Evolutionary conservation across 1,284 basidiomycete species (phyloP).

Genomic region (Dichomitus squalens): DNA sequence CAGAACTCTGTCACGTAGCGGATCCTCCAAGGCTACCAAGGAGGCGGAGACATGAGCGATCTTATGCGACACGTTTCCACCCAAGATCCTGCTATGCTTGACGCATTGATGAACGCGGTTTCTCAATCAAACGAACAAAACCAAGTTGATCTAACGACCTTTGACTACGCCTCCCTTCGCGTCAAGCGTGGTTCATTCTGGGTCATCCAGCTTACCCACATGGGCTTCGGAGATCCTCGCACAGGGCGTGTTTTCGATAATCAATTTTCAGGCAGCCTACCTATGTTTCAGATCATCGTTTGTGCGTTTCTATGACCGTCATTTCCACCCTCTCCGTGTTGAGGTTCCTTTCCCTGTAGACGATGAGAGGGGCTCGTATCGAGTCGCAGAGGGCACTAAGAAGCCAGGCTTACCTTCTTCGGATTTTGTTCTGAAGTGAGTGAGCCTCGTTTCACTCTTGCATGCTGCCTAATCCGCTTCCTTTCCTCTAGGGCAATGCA

Average conservation of each 20-base stretch:
- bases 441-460: not conserved
- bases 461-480: not conserved
- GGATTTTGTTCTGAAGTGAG: constrained; percentile 32
- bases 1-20: not conserved
- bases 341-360: constrained; percentile 17
- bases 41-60: constrained; percentile 3
- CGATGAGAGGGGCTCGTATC: constrained; percentile 26
- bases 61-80: constrained; percentile 15
- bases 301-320: constrained; percentile 27
- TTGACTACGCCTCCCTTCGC: constrained; percentile 30
- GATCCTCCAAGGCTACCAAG: constrained; percentile 2
- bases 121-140: not conserved
- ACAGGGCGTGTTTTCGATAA: constrained; percentile 1
- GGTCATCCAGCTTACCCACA: constrained; percentile 33
- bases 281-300: constrained; percentile 28
- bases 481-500: constrained; percentile 30
- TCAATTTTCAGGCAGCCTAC: constrained; percentile 22
- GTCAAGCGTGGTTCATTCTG: constrained; percentile 34
- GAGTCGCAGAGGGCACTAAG: constrained; percentile 9
- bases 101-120: constrained; percentile 6
- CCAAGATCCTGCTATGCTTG: constrained; percentile 11
- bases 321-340: not conserved
- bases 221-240: constrained; percentile 15
- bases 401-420: constrained; percentile 32
- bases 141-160: constrained; percentile 26